Percentiles rank a stretch among this genome's conserved stretches.
These are phyloP conservation scores for Zymoseptoria brevis DNA, from an alignment of 2,329 filamentous ascomycete genomes.

Conservation along the genomic window DNA sequence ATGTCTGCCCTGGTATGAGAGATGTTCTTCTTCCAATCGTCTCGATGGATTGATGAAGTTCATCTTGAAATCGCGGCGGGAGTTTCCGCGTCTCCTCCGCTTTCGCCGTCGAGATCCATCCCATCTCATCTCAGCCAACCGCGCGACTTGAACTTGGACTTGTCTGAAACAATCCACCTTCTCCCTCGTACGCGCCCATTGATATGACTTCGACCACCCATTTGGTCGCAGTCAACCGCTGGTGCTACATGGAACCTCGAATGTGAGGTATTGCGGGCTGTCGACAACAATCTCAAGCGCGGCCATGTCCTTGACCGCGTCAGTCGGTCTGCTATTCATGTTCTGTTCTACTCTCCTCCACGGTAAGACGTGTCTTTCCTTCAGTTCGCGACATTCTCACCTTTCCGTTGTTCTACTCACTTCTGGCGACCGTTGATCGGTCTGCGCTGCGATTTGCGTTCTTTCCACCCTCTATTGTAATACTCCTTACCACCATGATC, in stretches of 20 bases:
- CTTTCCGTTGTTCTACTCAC: constrained; percentile 2
- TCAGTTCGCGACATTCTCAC: constrained; percentile 1
- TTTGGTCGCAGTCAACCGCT: constrained; percentile 13
- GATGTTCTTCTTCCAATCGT: background rate
- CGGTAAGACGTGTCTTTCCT: constrained; percentile 14
- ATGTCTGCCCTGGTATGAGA: too few species aligned
- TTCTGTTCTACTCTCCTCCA: constrained; percentile 8
- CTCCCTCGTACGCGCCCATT: constrained; percentile 9
- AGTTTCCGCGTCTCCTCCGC: background rate
- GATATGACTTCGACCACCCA: constrained; percentile 12
- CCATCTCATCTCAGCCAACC: constrained; percentile 12
- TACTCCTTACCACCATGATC: constrained; percentile 24
- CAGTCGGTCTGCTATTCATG: constrained; percentile 10
- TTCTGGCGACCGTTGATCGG: constrained; percentile 8
- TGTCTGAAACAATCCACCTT: constrained; percentile 14
- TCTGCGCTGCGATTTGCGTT: constrained; percentile 1
- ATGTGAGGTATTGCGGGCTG: background rate
- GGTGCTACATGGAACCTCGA: constrained; percentile 5
- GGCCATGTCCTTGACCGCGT: constrained; percentile 4
- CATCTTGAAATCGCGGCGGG: constrained; percentile 1
- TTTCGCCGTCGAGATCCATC: background rate
- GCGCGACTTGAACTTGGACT: constrained; percentile 3
- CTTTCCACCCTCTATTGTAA: constrained; percentile 7
- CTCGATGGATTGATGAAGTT: background rate
- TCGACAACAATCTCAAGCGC: background rate